Evolutionary conservation across 83 land plant genomes (phyloP).

Genomic region (Picea abies): DNA sequence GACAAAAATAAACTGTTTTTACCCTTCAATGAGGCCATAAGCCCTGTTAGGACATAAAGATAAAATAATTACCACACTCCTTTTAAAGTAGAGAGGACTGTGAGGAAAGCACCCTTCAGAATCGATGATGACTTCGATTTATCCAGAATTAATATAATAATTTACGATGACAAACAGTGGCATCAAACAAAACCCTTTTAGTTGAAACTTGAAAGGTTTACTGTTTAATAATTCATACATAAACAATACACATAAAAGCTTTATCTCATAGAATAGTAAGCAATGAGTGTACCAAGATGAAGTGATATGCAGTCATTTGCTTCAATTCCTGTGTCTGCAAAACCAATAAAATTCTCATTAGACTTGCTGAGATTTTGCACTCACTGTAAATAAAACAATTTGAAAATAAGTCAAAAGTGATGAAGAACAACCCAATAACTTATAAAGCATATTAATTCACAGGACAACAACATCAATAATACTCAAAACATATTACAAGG

Average conservation of each 20-base stretch:
- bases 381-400: not conserved
- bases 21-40: not conserved
- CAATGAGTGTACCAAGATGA: slow-evolving; percentile 2
- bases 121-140: not conserved
- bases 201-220: not conserved
- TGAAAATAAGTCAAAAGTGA: not conserved
- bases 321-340: slow-evolving; percentile 8
- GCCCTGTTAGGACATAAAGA: not conserved
- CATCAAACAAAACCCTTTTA: not conserved
- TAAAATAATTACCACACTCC: not conserved
- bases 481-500: not conserved
- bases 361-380: no score
- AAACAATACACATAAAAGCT: not conserved
- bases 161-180: not conserved
- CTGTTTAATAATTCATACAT: no score
- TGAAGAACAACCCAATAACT: not conserved
- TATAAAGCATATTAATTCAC: not conserved
- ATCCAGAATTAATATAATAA: no score
- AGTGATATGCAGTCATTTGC: slow-evolving; percentile 6
- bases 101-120: not conserved
- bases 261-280: not conserved
- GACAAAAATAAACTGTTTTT: not conserved
- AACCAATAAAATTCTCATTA: not conserved
- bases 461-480: not conserved
- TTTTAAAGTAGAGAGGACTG: not conserved